Conservation (phyloP, 2,329 filamentous ascomycete species). For the Ceratocystis harringtonii region DNA sequence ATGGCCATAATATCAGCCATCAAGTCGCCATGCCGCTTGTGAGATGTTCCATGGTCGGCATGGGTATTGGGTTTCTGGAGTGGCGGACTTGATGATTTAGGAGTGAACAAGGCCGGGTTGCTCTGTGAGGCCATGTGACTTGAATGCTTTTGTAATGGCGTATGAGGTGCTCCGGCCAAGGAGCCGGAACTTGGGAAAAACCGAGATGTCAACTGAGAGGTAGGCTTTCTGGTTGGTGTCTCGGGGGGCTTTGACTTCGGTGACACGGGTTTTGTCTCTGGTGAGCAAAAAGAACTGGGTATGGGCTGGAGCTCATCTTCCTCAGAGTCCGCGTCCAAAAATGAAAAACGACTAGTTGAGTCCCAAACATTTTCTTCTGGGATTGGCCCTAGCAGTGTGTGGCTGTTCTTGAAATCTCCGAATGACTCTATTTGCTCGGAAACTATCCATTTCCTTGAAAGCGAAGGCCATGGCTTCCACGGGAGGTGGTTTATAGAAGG, state of each 20-base stretch:
- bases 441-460: background rate
- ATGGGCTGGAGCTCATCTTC: background rate
- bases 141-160: background rate
- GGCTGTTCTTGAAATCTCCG: background rate
- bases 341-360: background rate
- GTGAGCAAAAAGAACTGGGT: background rate
- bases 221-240: background rate
- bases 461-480: conserved; percentile 9
- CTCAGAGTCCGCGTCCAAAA: background rate
- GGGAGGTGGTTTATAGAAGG: background rate
- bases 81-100: conserved; percentile 2
- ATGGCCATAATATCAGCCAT: conserved; percentile 6
- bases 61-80: background rate
- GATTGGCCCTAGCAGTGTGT: background rate
- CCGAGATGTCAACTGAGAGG: background rate
- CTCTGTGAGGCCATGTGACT: background rate
- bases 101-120: background rate
- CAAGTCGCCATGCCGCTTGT: conserved; percentile 8
- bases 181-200: conserved; percentile 2
- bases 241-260: background rate
- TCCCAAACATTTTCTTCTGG: background rate
- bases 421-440: background rate
- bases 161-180: background rate
- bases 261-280: background rate
- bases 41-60: background rate